Evolutionary conservation across 305 asterid species (phyloP), one percentile per base, ranked within the genome.

Genomic region (Andrographis paniculata): DNA sequence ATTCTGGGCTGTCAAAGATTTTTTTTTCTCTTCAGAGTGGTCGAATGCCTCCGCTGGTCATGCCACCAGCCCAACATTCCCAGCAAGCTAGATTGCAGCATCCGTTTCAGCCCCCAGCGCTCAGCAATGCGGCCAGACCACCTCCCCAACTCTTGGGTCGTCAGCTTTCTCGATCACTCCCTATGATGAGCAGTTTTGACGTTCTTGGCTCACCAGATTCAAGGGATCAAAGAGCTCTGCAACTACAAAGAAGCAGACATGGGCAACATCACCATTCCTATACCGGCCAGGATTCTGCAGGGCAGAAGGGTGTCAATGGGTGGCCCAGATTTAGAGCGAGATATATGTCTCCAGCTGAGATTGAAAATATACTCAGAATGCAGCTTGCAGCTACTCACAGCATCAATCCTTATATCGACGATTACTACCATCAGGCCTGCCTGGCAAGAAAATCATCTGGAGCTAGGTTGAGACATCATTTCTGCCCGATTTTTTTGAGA

Each of bases 311-410:
- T 58, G 71, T 68, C 17, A 61, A 40, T 16, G 82, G 93, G 45
- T 79, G 94, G 95, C 87, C 87, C 9, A 75, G 73, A 66, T 85
- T 76, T 61, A 80, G 58, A 64, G 72, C 94, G 48, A 88, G 85
- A 74, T 74, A 71, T 67, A 85, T 88, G 97, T 52, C 87, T 11
- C 63, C 94, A 30, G 77, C 76, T 59, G 97, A 88, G 70, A 70
- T 88, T 15, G 95, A 88, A 72, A 82, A 79, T 70, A 80, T 88
- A 36, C 78, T 88, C 39, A 62, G 95, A 62, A 67, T 77, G 74
- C 97, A 88, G 71, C 84, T 82, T 48, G 85, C 87, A 50, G 97
- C 93, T 48, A 85, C 97, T 12, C 97, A 79, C 53, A 75, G 87
- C 77, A 82, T 75, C 45, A 87, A 88, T 60, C 97, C 97, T 17